Evolutionary conservation across 1,284 basidiomycete species (phyloP).

Genomic region (Cutaneotrichosporon sp.): DNA sequence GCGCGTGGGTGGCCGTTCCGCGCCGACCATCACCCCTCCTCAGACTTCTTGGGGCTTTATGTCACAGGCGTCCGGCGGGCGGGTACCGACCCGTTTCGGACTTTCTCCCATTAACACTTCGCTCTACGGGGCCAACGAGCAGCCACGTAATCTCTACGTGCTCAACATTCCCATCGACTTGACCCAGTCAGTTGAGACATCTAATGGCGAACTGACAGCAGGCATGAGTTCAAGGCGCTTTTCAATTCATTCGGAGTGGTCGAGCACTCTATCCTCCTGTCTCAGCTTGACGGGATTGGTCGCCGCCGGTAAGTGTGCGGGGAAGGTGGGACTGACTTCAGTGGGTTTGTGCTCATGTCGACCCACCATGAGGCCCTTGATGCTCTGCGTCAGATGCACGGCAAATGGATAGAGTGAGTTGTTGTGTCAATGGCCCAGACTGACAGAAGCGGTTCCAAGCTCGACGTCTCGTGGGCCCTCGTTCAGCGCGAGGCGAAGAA

Average conservation of each 20-base stretch:
- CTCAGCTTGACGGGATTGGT: slow-evolving; percentile 41
- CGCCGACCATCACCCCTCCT: slow-evolving; percentile 7
- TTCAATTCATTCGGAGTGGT: slow-evolving; percentile 35
- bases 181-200: slow-evolving; percentile 29
- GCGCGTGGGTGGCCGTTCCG: not conserved
- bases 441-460: slow-evolving; percentile 37
- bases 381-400: slow-evolving; percentile 37
- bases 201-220: slow-evolving; percentile 12
- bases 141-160: slow-evolving; percentile 42
- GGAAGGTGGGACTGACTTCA: slow-evolving; percentile 5
- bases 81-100: slow-evolving; percentile 2
- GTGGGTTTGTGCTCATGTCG: slow-evolving; percentile 44
- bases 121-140: slow-evolving; percentile 11
- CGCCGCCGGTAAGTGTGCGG: slow-evolving; percentile 23
- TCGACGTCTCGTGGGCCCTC: slow-evolving; percentile 46
- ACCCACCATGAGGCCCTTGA: slow-evolving; percentile 33
- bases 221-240: slow-evolving; percentile 36
- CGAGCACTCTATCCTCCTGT: slow-evolving; percentile 42
- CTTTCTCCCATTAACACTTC: slow-evolving; percentile 1
- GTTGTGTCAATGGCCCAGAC: too few relatives aligned
- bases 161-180: slow-evolving; percentile 41
- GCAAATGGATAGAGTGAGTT: slow-evolving; percentile 36
- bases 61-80: slow-evolving; percentile 4
- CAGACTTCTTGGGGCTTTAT: slow-evolving; percentile 14
- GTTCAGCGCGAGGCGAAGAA: slow-evolving; percentile 39